Evolutionary conservation across 306 rosid genomes (phyloP).

Genomic region (Luffa aegyptiaca): DNA sequence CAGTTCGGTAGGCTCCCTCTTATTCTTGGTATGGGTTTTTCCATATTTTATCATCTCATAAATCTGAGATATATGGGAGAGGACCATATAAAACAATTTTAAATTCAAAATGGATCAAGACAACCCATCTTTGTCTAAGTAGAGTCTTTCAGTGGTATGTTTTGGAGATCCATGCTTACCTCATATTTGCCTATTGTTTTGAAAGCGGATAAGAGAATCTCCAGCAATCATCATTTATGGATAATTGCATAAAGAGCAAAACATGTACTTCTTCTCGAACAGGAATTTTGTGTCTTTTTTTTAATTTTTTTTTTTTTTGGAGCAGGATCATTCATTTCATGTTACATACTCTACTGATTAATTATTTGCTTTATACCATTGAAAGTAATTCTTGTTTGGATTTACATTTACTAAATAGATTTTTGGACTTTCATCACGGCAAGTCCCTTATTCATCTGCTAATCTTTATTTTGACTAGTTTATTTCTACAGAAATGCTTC

Average conservation of each 20-base stretch:
- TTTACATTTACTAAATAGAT: neutral
- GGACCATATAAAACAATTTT: neutral
- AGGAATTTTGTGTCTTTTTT: neutral
- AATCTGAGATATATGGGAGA: neutral
- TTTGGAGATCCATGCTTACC: neutral
- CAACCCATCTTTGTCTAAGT: neutral
- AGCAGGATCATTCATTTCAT: neutral
- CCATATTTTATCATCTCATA: neutral
- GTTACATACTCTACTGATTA: neutral
- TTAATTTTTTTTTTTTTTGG: neutral
- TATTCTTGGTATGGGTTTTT: neutral
- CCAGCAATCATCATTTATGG: neutral
- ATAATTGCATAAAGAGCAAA: neutral
- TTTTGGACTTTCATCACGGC: neutral
- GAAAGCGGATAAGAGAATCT: neutral
- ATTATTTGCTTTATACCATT: neutral
- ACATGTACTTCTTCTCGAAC: neutral
- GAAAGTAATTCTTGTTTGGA: neutral
- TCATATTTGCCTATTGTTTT: neutral
- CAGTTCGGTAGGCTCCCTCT: neutral
- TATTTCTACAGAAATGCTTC: slow-evolving; percentile 87
- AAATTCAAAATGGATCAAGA: neutral
- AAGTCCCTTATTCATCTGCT: neutral
- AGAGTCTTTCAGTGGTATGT: neutral
- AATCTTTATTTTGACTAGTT: slow-evolving; percentile 30